Evolutionary conservation across 768 basidiomycete genomes (phyloP).

Genomic region (Roridomyces roridus): DNA sequence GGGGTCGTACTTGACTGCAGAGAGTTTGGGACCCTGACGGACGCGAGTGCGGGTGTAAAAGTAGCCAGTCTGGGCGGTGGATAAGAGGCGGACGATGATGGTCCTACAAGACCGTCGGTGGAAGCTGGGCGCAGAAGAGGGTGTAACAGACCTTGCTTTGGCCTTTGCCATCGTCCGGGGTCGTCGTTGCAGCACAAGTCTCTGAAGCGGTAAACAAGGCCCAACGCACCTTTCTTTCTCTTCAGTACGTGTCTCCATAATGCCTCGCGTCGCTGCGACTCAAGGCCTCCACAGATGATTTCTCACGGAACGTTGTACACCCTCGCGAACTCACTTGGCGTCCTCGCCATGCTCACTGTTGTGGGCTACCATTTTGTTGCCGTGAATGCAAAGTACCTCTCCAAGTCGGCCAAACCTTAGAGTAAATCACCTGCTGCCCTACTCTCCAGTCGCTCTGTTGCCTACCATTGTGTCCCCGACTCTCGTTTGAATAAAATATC

Average conservation of each 20-base stretch:
- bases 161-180: slow-evolving; percentile 75
- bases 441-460: background rate
- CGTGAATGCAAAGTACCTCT: slow-evolving; percentile 63
- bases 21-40: slow-evolving; percentile 76
- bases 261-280: background rate
- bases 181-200: no score
- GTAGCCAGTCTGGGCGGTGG: slow-evolving; percentile 90
- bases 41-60: slow-evolving; percentile 87
- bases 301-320: slow-evolving; percentile 80
- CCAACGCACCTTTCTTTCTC: slow-evolving; percentile 18
- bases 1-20: slow-evolving; percentile 93
- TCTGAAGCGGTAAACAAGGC: slow-evolving; percentile 31
- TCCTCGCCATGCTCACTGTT: slow-evolving; percentile 85
- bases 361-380: slow-evolving; percentile 91
- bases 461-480: background rate
- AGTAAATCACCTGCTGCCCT: background rate
- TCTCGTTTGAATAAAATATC: background rate
- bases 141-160: slow-evolving; percentile 58
- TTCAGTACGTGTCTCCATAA: slow-evolving; percentile 15
- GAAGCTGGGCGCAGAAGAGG: background rate
- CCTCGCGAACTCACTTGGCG: slow-evolving; percentile 83
- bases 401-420: slow-evolving; percentile 1
- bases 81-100: slow-evolving; percentile 85
- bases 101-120: slow-evolving; percentile 54
- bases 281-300: slow-evolving; percentile 61